These are phyloP conservation scores for Westerdykella aurantiaca DNA, from an alignment of 2,329 filamentous ascomycete species.

Conservation along the genomic window DNA sequence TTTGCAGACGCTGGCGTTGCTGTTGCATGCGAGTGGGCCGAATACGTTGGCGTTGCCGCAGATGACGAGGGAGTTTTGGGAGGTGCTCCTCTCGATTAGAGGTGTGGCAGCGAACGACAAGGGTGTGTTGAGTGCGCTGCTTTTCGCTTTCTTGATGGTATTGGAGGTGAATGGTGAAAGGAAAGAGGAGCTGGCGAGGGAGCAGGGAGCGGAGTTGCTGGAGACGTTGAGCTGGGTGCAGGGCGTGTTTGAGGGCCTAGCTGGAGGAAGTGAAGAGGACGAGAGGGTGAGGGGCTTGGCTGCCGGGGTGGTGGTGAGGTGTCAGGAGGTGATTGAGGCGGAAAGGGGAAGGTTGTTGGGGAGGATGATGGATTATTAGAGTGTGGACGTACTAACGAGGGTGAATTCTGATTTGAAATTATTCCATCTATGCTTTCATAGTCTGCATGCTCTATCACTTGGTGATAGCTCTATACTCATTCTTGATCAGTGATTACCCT, in stretches of 20 bases:
- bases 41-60: slow-evolving; percentile 68
- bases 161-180: slow-evolving; percentile 71
- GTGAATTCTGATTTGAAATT: too few relatives aligned
- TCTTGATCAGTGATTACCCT: background rate
- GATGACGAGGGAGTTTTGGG: slow-evolving; percentile 79
- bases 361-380: slow-evolving; percentile 47
- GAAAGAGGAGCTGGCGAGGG: slow-evolving; percentile 64
- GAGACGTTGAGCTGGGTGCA: slow-evolving; percentile 86
- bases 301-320: slow-evolving; percentile 69
- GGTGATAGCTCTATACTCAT: background rate
- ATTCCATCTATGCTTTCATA: too few relatives aligned
- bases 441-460: too few relatives aligned
- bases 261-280: slow-evolving; percentile 56
- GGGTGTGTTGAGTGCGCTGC: slow-evolving; percentile 63
- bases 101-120: slow-evolving; percentile 51
- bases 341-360: slow-evolving; percentile 74
- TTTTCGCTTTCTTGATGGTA: slow-evolving; percentile 73
- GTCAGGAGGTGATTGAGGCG: slow-evolving; percentile 75
- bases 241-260: slow-evolving; percentile 58
- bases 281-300: slow-evolving; percentile 73
- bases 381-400: too few relatives aligned
- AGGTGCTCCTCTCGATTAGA: slow-evolving; percentile 68
- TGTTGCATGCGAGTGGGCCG: slow-evolving; percentile 78
- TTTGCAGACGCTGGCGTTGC: slow-evolving; percentile 76
- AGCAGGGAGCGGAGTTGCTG: slow-evolving; percentile 68